Base-by-base conservation (phyloP, 805 yeast species). In the Maudiozyma bulderi region DNA sequence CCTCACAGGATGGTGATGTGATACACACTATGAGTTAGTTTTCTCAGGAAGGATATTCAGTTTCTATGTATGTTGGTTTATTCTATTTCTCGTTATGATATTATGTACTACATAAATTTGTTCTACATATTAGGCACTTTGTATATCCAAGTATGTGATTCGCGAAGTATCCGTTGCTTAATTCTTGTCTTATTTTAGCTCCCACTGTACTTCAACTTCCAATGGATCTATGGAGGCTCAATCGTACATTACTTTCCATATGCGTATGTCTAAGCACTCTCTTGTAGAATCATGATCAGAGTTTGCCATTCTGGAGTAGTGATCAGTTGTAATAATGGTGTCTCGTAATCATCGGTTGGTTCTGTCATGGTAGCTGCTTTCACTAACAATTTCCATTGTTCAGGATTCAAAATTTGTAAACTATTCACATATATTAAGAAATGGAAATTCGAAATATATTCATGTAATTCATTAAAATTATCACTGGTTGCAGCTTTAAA, bases 301-400 rank as follows among this genome's bases (percentile, higher is more conserved):
- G 95, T 85, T 72, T 82, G 84, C 96, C 96, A 88, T 1, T 93
- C 93, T 0, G 85, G 81, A 29, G 77, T 64, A 8, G 65, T 55
- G 13, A 57, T 50, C 15, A 66, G 48, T 52, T 62, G 59, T 44
- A 82, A 81, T 28, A 82, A 66, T 46, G 84, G 67, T 47, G 70
- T 71, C 51, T 76, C 72, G 47, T 74, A 76, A 47, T 76, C 77
- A 13, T 71, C 64, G n/a, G 14, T 13, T 26, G 43, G 32, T 3
- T 14, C 43, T 11, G 28, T 20, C 2, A 65, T 65, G 6, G 63
- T 62, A 2, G 82, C 82, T 29, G 75, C 77, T 15, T 71, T 64
- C 3, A 76, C 60, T 37, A 85, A 65, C 49, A 77, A 54, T 20
- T 66, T 53, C 57, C 75, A 70, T 56, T 88, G 96, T 3, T 71